Evolutionary conservation across 306 rosid genomes (phyloP).

Genomic region (Quercus gilva): DNA sequence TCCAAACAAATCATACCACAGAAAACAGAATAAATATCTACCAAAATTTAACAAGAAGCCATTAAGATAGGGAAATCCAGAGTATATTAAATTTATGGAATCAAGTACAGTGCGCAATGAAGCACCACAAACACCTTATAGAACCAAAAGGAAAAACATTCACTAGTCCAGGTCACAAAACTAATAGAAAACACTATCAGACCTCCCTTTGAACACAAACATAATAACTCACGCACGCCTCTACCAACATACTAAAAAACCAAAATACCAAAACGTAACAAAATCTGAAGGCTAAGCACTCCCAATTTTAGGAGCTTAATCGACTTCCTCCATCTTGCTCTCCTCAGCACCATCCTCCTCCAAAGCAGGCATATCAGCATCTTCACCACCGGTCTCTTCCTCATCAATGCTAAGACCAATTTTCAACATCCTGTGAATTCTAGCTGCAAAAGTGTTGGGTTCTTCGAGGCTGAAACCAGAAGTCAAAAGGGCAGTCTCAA

Average conservation of each 20-base stretch:
- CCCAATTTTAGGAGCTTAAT: conserved; percentile 16
- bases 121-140: no score
- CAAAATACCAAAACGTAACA: not conserved
- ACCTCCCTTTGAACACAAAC: no score
- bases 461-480: conserved; percentile 78
- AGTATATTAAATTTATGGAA: no score
- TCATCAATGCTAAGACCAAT: conserved; percentile 68
- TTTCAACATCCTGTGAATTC: conserved; percentile 74
- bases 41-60: no score
- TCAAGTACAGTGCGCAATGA: no score
- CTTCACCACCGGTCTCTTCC: conserved; percentile 41
- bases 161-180: no score
- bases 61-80: no score
- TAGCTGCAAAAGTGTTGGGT: conserved; percentile 58
- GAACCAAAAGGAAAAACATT: no score
- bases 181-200: no score
- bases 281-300: not conserved
- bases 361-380: conserved; percentile 61
- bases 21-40: no score
- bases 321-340: conserved; percentile 84
- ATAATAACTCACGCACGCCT: no score
- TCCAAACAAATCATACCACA: no score
- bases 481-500: conserved; percentile 60
- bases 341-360: conserved; percentile 65
- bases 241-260: not conserved